Base-by-base conservation (phyloP, 352 stramenopile genomes). In the Pilasporangium apinafurcum region DNA sequence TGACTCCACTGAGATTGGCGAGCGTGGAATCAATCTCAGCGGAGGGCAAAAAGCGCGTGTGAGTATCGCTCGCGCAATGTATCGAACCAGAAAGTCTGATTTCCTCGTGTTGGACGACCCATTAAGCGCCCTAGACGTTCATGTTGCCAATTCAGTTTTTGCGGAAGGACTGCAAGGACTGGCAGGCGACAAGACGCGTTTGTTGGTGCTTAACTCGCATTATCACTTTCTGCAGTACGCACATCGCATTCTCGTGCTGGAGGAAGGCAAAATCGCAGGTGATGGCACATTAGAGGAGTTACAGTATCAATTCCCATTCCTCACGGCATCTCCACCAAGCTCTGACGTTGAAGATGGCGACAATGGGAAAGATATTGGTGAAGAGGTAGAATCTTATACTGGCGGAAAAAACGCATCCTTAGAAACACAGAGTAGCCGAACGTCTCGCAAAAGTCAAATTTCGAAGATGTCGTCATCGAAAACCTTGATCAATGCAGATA, bases 1-100 rank as follows among this genome's bases (percentile, higher is more conserved):
- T 1, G 94, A 98, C 54, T 33, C 62, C 37, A 98, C 92, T 0
- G 92, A 98, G 55, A 98, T 98, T 38, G 95, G 95, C 8, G 91
- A 72, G 31, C 58, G 76, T 4, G 86, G 86, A 4, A 85, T 95
- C 44, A 95, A 92, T 48, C 44, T 96, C 6, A 87, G 68, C 37
- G 85, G 85, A 8, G 85, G 85, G 2, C 85, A 96, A 45, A 92
- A 89, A 48, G 71, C 74, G 26, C 70, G 79, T 1, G 62, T 93
- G 12, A 53, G 48, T 10, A 46, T 92, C 1, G 75, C 75, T 1
- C 64, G 79, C 1, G 73, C 69, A 0, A 67, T 86, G 45, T 91
- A 88, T 25, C 55, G 63, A 10, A 41, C 30, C 0, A 48, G 44
- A 1, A 93, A 54, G 4, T 61, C 61, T 9, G 65, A 88, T n/a